Evolutionary conservation across 176 grass and related monocot genomes (phyloP), one percentile per base, ranked within the genome.

Genomic region (Phragmites australis): DNA sequence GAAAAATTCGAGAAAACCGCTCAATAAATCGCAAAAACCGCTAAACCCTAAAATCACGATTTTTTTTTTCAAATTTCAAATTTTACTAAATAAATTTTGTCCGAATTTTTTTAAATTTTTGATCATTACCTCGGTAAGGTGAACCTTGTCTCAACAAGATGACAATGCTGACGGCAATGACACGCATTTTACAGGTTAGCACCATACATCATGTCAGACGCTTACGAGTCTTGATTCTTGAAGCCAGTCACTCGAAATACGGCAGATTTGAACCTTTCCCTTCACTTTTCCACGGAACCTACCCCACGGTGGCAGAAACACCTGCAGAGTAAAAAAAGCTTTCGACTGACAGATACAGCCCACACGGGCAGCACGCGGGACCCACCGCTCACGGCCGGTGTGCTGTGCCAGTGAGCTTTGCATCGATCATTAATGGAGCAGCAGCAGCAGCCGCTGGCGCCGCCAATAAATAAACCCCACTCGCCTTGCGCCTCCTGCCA

Each of bases 381-480:
- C 65, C 81, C 75, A 2, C 27, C 73, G 41, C 10, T 9, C 75
- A 9, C 14, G 43, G 3, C 50, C 7, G 76, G 52, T 18, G 68
- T 79, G 87, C 68, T 18, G 68, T 79, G 87, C 68, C 81, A 80
- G 75, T n/a, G 27, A 74, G 51, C 39, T 69, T 67, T 68, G 62
- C 81, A 45, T 70, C 49, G 37, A 81, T 81, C 49, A 37, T 23
- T 61, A 39, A 55, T 66, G 34, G 31, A 32, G 51, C 55, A 48
- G 37, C 53, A 45, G 60, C 15, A 30, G 18, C 22, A 11, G 69
- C 21, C 22, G 31, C 21, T 69, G 44, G 44, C 66, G 60, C 85
- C 71, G 72, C 72, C 66, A 60, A 83, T 83, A 87, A 88, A 88
- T 68, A 75, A 75, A 61, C 23, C 68, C 70, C 75, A 75, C 75